Conservation (phyloP, 768 basidiomycete genomes). For the Suillus paluster region DNA sequence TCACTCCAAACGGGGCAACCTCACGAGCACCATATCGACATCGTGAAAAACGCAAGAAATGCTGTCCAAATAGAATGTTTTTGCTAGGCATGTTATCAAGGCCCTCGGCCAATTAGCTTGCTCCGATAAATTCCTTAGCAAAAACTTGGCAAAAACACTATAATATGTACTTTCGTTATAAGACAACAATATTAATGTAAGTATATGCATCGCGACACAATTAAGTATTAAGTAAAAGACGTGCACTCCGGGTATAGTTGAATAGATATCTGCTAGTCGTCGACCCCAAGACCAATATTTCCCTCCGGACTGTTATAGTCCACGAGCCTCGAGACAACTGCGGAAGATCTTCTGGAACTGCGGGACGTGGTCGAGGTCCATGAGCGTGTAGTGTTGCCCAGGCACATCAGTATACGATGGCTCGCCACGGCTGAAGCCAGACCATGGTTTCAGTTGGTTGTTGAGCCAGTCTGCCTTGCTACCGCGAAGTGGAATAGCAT, state of each 20-base stretch:
- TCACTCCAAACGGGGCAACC: too few species aligned
- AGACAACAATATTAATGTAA: too few species aligned
- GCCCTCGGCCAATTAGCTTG: too few species aligned
- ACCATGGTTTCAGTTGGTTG: conserved; percentile 33
- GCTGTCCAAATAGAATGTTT: too few species aligned
- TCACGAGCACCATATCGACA: too few species aligned
- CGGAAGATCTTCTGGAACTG: conserved; percentile 35
- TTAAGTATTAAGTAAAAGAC: too few species aligned
- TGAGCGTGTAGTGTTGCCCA: conserved; percentile 33
- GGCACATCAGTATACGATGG: conserved; percentile 30
- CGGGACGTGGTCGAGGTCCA: conserved; percentile 37
- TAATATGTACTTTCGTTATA: too few species aligned
- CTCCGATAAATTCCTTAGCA: too few species aligned
- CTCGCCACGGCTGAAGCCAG: conserved; percentile 26
- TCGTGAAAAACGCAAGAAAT: too few species aligned
- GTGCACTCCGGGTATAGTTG: background rate
- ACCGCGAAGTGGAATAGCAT: conserved; percentile 31
- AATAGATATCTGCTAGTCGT: background rate
- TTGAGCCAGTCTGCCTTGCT: conserved; percentile 34
- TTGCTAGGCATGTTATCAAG: too few species aligned
- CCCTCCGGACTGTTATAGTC: conserved; percentile 16
- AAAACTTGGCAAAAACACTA: too few species aligned
- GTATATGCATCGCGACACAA: too few species aligned
- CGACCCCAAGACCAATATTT: background rate
- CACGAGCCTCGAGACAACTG: conserved; percentile 26